These are phyloP conservation scores for Aspergillus affinis DNA, from an alignment of 495 filamentous ascomycete genomes.

Conservation along the genomic window DNA sequence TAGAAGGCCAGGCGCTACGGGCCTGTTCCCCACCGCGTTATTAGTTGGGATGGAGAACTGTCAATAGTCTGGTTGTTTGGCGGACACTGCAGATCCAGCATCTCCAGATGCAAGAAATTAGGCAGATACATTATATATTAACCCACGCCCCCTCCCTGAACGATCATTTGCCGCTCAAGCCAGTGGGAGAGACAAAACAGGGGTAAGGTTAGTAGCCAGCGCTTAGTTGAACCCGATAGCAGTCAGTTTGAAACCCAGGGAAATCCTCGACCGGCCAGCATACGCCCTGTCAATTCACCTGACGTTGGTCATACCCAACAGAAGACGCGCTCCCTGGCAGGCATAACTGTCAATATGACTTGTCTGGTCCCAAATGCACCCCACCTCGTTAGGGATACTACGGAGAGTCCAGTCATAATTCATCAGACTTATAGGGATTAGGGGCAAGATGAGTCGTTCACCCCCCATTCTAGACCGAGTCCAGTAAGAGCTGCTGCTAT, in stretches of 20 bases:
- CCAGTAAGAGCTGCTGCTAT: background rate
- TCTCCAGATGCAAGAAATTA: slow-evolving; percentile 14
- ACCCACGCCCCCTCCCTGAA: slow-evolving; percentile 6
- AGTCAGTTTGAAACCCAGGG: background rate
- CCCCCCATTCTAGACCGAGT: background rate
- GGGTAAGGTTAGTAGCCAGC: background rate
- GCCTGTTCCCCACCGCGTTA: slow-evolving; percentile 10
- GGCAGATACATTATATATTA: slow-evolving; percentile 17
- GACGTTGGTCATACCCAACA: background rate
- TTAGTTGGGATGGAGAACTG: slow-evolving; percentile 10
- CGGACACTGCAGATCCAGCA: slow-evolving; percentile 16
- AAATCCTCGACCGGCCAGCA: background rate
- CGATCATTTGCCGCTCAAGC: background rate
- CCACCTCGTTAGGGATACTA: no score
- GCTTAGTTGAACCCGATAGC: background rate
- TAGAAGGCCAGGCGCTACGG: slow-evolving; percentile 11
- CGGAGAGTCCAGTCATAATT: background rate
- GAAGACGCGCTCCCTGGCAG: no score
- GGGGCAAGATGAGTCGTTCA: background rate
- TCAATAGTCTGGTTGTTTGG: slow-evolving; percentile 17
- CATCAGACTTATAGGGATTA: background rate
- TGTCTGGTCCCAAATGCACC: background rate
- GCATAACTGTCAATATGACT: background rate
- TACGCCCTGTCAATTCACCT: background rate
- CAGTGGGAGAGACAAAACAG: background rate